Conservation (phyloP, 257 asterid species). For the Knoxia roxburghii region DNA sequence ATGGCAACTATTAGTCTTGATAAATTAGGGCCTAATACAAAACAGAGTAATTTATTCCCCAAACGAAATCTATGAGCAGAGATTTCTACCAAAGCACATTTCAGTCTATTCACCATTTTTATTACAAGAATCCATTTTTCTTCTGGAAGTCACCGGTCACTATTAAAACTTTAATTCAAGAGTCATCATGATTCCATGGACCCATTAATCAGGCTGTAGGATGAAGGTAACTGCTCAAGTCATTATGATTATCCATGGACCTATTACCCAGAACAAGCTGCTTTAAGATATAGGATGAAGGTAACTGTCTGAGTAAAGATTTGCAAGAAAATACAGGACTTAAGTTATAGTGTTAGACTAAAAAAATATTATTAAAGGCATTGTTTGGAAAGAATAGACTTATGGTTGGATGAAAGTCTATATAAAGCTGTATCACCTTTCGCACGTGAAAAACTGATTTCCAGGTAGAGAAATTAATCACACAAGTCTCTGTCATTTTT, state of each 20-base stretch:
- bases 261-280: too few relatives aligned
- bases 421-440: neutral
- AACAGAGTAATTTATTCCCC: neutral
- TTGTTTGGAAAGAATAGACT: neutral
- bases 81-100: neutral
- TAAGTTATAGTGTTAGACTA: neutral
- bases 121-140: neutral
- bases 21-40: neutral
- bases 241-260: too few relatives aligned
- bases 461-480: neutral
- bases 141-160: neutral
- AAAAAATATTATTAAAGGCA: neutral
- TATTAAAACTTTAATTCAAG: neutral
- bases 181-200: neutral
- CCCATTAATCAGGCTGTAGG: neutral
- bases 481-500: neutral
- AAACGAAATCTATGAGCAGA: neutral
- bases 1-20: neutral
- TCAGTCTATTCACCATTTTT: neutral
- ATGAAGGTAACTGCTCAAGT: neutral
- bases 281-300: too few relatives aligned
- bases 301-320: too few relatives aligned
- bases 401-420: neutral
- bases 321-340: neutral
- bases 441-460: neutral